Conservation (phyloP, 352 stramenopile species). For the Phytophthora uliginosa region DNA sequence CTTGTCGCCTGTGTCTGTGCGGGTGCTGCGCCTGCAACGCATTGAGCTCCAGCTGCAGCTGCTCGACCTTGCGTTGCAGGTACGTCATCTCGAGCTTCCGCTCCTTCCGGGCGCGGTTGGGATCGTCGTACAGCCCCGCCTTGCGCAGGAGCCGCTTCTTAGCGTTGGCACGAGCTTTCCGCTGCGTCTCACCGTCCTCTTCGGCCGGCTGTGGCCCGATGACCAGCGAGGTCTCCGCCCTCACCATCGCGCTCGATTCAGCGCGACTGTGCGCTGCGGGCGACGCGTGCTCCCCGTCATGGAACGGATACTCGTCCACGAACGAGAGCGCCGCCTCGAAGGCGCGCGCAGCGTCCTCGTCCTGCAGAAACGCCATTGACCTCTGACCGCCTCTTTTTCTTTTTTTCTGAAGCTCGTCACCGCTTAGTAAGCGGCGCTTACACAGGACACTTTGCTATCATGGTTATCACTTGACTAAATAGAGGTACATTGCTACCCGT, state of each 20-base stretch:
- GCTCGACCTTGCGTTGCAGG: conserved; percentile 40
- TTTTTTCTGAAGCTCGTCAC: neutral
- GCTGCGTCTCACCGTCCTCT: conserved; percentile 23
- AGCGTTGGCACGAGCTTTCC: conserved; percentile 21
- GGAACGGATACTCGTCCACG: conserved; percentile 40
- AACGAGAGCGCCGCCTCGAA: conserved; percentile 43
- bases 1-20: neutral
- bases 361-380: conserved; percentile 34
- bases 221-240: neutral
- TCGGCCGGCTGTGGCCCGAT: neutral
- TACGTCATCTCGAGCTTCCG: conserved; percentile 52
- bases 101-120: conserved; percentile 54
- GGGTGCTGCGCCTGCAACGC: conserved; percentile 21
- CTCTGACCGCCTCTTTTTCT: neutral
- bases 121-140: conserved; percentile 36
- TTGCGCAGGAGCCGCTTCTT: conserved; percentile 39
- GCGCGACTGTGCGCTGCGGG: neutral
- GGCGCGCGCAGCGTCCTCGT: conserved; percentile 30
- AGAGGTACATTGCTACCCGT: neutral
- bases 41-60: conserved; percentile 45
- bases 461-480: neutral
- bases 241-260: conserved; percentile 2
- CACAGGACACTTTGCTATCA: neutral
- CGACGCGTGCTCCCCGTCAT: conserved; percentile 3
- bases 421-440: neutral